A percentile compares a stretch with the other conserved stretches of the same genome.
phyloP scores from a whole-genome alignment of 805 yeast species.

The Ogataea kodamae region DNA sequence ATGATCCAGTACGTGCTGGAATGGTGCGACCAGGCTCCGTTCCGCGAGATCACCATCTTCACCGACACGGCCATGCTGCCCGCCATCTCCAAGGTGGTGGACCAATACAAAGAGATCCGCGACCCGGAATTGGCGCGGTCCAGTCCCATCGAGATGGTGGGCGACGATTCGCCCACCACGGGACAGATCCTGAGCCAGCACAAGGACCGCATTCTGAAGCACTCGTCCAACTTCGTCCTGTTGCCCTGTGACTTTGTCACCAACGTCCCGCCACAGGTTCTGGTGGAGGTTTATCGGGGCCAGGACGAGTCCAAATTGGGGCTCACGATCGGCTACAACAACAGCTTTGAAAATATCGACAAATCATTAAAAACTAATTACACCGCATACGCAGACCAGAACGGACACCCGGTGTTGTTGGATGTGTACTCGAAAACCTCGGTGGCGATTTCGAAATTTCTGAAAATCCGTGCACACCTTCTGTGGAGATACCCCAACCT shows the following conservation, averaged over 20 bases:
- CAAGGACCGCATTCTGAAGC: constrained; percentile 34
- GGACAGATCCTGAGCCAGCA: constrained; percentile 60
- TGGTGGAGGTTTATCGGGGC: constrained; percentile 79
- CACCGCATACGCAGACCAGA: constrained; percentile 53
- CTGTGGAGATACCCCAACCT: constrained; percentile 84
- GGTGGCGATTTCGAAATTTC: constrained; percentile 65
- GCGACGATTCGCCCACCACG: constrained; percentile 48
- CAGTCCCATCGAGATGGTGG: constrained; percentile 40
- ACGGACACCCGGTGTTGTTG: constrained; percentile 48
- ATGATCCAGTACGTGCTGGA: constrained; percentile 83
- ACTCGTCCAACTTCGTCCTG: constrained; percentile 58
- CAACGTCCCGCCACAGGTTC: constrained; percentile 83
- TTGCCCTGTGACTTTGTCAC: constrained; percentile 94
- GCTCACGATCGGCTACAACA: constrained; percentile 71
- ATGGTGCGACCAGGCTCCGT: constrained; percentile 90
- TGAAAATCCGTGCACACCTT: constrained; percentile 80
- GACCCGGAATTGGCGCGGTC: constrained; percentile 30
- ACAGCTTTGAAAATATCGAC: constrained; percentile 72
- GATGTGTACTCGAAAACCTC: constrained; percentile 70
- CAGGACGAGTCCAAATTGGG: constrained; percentile 67
- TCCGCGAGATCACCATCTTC: constrained; percentile 65
- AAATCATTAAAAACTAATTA: constrained; percentile 66
- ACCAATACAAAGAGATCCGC: constrained; percentile 42
- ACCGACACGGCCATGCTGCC: constrained; percentile 43
- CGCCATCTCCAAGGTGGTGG: constrained; percentile 47